phyloP scores from a whole-genome alignment of 805 yeast genomes.

The Candida fluviatilis region DNA sequence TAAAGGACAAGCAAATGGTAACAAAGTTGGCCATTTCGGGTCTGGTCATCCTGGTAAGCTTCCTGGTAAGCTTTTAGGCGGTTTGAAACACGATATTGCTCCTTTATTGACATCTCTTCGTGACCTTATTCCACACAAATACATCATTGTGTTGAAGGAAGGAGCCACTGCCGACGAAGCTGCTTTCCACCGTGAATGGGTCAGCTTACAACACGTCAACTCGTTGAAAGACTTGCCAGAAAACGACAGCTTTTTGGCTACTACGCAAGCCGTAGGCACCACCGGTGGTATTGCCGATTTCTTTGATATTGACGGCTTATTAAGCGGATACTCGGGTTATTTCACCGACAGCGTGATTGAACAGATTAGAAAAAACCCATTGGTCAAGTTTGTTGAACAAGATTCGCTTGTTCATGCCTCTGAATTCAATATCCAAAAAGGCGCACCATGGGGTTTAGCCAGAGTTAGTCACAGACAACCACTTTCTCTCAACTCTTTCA shows the following conservation, averaged over 20 bases:
- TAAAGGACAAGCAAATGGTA: slow-evolving; percentile 8
- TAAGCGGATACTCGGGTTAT: slow-evolving; percentile 82
- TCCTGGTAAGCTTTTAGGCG: neutral
- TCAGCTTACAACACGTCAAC: slow-evolving; percentile 49
- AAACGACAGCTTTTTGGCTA: slow-evolving; percentile 34
- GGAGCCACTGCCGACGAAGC: slow-evolving; percentile 50
- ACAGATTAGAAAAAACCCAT: slow-evolving; percentile 60
- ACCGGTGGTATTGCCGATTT: slow-evolving; percentile 56
- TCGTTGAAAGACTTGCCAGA: slow-evolving; percentile 33
- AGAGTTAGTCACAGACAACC: slow-evolving; percentile 81
- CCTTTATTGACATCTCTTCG: slow-evolving; percentile 48
- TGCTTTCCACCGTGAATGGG: slow-evolving; percentile 65
- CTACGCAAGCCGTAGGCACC: slow-evolving; percentile 11
- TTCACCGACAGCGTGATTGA: slow-evolving; percentile 75
- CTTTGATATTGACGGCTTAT: slow-evolving; percentile 53
- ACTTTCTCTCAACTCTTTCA: slow-evolving; percentile 63
- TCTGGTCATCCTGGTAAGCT: too few relatives aligned
- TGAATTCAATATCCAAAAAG: slow-evolving; percentile 65
- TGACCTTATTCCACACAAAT: slow-evolving; percentile 63
- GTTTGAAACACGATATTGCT: slow-evolving; percentile 21
- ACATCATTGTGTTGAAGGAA: slow-evolving; percentile 81
- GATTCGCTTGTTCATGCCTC: slow-evolving; percentile 68
- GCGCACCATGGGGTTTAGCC: slow-evolving; percentile 94
- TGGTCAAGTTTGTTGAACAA: slow-evolving; percentile 65
- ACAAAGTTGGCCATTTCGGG: slow-evolving; percentile 5